Percentiles rank a stretch among this genome's conserved stretches.
Conservation (phyloP, 2,329 filamentous ascomycete genomes). For the Ophiostoma ulmi region DNA sequence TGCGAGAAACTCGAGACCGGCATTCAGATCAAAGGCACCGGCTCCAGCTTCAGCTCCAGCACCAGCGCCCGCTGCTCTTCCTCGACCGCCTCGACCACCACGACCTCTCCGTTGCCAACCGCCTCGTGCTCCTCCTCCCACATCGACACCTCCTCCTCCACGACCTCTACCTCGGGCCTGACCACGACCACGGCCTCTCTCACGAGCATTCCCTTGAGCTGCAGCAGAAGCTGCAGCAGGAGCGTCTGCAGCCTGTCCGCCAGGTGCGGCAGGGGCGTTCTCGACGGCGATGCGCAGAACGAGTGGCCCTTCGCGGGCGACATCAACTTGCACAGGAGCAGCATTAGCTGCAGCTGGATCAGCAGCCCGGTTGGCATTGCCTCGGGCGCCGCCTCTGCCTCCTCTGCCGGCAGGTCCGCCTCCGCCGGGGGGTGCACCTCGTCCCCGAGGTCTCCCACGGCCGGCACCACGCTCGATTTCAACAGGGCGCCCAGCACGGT, state of each 20-base stretch:
- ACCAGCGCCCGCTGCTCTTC: background rate
- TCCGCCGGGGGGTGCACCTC: background rate
- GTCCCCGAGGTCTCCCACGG: background rate
- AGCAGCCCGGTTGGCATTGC: background rate
- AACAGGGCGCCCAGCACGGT: background rate
- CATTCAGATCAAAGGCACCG: background rate
- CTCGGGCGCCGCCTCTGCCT: background rate
- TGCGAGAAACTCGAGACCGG: background rate
- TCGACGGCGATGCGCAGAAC: constrained; percentile 49
- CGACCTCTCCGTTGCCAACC: background rate
- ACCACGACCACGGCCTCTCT: background rate
- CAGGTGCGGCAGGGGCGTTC: background rate
- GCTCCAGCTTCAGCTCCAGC: background rate
- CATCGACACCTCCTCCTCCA: background rate
- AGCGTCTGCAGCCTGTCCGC: background rate
- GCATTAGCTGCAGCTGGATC: background rate
- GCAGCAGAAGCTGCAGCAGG: background rate
- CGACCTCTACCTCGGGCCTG: constrained; percentile 6
- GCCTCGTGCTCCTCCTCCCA: background rate
- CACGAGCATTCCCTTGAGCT: background rate
- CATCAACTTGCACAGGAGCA: constrained; percentile 33
- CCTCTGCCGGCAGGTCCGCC: background rate
- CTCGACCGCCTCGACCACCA: constrained; percentile 5
- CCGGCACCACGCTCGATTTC: background rate
- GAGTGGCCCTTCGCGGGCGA: constrained; percentile 54